A percentile compares a stretch with the other conserved stretches of the same genome.
Evolutionary conservation across 73 alveolate species (phyloP).

Genomic region (Blepharisma japonicum): DNA sequence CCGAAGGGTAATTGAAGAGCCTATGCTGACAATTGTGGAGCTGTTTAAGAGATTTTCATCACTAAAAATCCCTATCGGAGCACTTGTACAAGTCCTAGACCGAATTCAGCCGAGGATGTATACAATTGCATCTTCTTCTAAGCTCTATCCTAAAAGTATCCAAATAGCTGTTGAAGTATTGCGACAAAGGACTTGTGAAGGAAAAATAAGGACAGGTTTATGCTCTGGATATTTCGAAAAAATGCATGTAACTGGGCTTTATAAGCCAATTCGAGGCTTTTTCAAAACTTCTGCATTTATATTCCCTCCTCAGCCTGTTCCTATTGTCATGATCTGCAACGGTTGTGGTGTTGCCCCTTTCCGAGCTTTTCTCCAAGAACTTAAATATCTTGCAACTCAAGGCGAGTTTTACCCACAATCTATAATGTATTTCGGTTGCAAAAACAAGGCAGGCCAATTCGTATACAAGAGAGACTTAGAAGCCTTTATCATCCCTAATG

Average conservation of each 20-base stretch:
- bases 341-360: constrained; percentile 17
- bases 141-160: neutral
- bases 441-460: neutral
- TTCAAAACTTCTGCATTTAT: neutral
- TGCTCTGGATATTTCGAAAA: constrained; percentile 11
- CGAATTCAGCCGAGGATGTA: neutral
- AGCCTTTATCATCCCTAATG: neutral
- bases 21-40: constrained; percentile 7
- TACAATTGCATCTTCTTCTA: neutral
- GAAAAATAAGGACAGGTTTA: constrained; percentile 3
- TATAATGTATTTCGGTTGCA: neutral
- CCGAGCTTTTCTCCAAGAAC: neutral
- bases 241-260: constrained; percentile 3
- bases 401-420: neutral
- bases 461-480: neutral
- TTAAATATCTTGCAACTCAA: neutral
- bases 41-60: neutral
- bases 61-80: neutral
- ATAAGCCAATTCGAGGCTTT: neutral
- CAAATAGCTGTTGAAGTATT: constrained; percentile 15
- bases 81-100: constrained; percentile 1
- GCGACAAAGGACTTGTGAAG: neutral
- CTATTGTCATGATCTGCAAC: neutral
- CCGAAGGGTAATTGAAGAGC: neutral
- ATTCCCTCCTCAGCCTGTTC: neutral